These are phyloP conservation scores for Pueraria montana DNA, from an alignment of 306 rosid species.

Conservation along the genomic window DNA sequence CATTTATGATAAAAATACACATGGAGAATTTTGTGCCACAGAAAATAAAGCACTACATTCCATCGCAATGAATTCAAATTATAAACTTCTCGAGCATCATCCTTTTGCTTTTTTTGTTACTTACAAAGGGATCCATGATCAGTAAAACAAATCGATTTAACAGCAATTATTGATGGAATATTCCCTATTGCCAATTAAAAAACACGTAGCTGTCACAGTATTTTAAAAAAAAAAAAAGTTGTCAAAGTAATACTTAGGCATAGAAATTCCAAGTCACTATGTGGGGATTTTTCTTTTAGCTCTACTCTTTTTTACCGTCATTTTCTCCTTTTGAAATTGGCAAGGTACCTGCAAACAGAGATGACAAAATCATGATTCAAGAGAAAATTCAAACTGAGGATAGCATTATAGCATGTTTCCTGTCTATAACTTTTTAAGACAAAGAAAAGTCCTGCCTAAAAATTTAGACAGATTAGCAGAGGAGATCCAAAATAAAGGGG, in stretches of 20 bases:
- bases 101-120: slow-evolving; percentile 2
- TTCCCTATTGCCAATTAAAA: neutral
- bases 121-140: slow-evolving; percentile 35
- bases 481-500: too few relatives aligned
- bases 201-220: neutral
- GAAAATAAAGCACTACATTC: slow-evolving; percentile 46
- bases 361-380: neutral
- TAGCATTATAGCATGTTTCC: too few relatives aligned
- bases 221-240: neutral
- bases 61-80: neutral
- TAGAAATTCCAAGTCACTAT: neutral
- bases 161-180: slow-evolving; percentile 25
- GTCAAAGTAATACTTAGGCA: neutral
- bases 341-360: neutral
- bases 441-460: too few relatives aligned
- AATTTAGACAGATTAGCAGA: too few relatives aligned
- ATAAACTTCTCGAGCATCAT: neutral
- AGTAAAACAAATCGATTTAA: neutral
- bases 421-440: too few relatives aligned
- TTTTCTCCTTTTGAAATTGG: neutral
- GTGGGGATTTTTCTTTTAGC: neutral
- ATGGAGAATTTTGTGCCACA: slow-evolving; percentile 30
- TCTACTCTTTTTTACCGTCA: neutral
- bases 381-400: too few relatives aligned
- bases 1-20: slow-evolving; percentile 38